Evolutionary conservation across 495 filamentous ascomycete species (phyloP), one percentile per base, ranked within the genome.

Genomic region (Neurospora discreta): DNA sequence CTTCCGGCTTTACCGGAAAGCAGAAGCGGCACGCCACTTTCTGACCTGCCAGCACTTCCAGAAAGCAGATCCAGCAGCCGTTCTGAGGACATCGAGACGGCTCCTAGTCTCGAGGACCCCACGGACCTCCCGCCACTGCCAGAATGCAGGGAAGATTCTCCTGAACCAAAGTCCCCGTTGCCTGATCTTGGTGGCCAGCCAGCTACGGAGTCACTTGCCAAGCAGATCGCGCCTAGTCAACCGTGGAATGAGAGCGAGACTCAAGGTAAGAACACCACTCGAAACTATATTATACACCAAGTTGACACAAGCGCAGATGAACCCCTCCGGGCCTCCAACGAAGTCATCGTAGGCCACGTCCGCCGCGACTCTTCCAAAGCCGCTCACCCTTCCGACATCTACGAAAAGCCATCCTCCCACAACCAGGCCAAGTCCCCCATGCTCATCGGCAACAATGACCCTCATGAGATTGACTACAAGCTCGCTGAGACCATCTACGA

Each of bases 341-440:
- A 78, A 16, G 42, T 80, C 68, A 70, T 79, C 18, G 77, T 75
- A 65, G 75, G 74, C 39, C 72, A 73, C 23, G 75, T 77, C 75
- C 71, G 73, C 15, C 72, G 73, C 11, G 73, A 80, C 20, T 70
- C 71, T 42, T 41, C 70, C 36, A 46, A 70, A 11, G 67, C 39
- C 2, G 69, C 73, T 6, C 44, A 71, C 30, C 71, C 73, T 13
- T 44, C 69, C 16, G 41, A 70, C 1, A 74, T 71, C 5, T 60
- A 71, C 5, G 75, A 77, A 13, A 75, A 75, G 74, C 58, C 70
- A 18, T 67, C 71, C 42, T 65, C 70, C 30, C 70, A 69, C n/a
- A 20, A 26, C 33, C 69, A 75, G 7, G 71, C 74, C 38, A 73
- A 69, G 68, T 58, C 46, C 46, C 46, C 46, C 20, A 26, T 58